A percentile compares a stretch with the other conserved stretches of the same genome.
Evolutionary conservation across 805 yeast species (phyloP).

Genomic region (Zygosaccharomyces lentus): DNA sequence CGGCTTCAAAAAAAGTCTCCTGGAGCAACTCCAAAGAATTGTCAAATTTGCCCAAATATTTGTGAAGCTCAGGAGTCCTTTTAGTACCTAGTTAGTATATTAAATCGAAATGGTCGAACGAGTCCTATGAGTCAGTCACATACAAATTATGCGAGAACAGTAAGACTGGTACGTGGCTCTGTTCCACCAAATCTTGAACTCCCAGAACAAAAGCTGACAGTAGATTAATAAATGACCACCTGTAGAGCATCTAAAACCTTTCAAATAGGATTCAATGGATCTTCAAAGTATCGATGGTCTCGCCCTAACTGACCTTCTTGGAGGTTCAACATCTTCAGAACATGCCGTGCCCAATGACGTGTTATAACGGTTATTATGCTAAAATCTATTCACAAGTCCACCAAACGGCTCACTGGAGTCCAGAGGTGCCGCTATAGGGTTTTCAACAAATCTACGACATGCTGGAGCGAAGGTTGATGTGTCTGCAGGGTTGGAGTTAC

Average conservation of each 20-base stretch:
- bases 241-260: neutral
- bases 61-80: conserved; percentile 24
- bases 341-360: neutral
- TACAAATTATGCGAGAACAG: conserved; percentile 20
- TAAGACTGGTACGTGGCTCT: conserved; percentile 19
- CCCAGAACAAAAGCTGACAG: neutral
- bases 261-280: neutral
- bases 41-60: conserved; percentile 22
- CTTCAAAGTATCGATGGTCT: neutral
- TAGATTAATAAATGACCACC: conserved; percentile 1
- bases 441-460: conserved; percentile 8
- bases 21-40: conserved; percentile 18
- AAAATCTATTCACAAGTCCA: neutral
- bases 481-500: neutral
- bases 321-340: neutral
- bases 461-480: conserved; percentile 4
- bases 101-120: neutral
- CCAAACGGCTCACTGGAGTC: neutral
- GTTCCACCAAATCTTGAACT: conserved; percentile 5
- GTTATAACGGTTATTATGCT: neutral
- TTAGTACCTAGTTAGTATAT: conserved; percentile 5
- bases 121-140: conserved; percentile 1
- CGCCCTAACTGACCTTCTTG: neutral
- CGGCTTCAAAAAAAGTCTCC: conserved; percentile 29
- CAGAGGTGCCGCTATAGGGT: neutral